Evolutionary conservation across 164 flowering plant genomes (phyloP).

Genomic region (Amborella trichopoda): DNA sequence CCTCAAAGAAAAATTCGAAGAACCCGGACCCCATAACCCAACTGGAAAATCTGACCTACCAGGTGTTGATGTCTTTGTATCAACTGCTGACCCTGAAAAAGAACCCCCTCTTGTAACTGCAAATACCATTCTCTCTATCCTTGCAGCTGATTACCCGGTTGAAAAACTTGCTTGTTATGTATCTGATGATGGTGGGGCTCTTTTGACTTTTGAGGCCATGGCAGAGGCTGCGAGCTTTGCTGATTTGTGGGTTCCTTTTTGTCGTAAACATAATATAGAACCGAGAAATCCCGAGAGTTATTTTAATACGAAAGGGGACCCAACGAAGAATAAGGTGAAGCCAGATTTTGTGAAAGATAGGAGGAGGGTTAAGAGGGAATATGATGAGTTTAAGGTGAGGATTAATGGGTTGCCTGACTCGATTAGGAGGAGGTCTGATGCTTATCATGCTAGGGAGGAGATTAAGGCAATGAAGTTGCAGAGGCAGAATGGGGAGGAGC

Average conservation of each 20-base stretch:
- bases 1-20: constrained; percentile 67
- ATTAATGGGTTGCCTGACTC: constrained; percentile 65
- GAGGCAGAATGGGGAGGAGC: constrained; percentile 39
- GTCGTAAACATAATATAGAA: constrained; percentile 67
- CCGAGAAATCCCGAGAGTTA: constrained; percentile 79
- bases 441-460: constrained; percentile 58
- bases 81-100: constrained; percentile 94
- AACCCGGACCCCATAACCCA: constrained; percentile 37
- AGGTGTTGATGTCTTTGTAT: constrained; percentile 81
- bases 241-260: constrained; percentile 72
- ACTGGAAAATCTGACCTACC: constrained; percentile 82
- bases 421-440: constrained; percentile 68
- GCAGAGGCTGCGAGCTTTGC: constrained; percentile 89
- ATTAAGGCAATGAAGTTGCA: constrained; percentile 50
- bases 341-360: constrained; percentile 72
- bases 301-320: constrained; percentile 52
- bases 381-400: constrained; percentile 76
- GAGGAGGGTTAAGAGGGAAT: constrained; percentile 66
- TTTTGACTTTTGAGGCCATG: constrained; percentile 86
- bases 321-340: constrained; percentile 52
- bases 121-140: constrained; percentile 81
- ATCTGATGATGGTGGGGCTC: constrained; percentile 94
- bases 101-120: constrained; percentile 91
- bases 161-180: constrained; percentile 86
- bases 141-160: constrained; percentile 88